Percentiles rank a stretch among this genome's conserved stretches.
Evolutionary conservation across 352 stramenopile species (phyloP).

Genomic region (Pythium aristosporum): DNA sequence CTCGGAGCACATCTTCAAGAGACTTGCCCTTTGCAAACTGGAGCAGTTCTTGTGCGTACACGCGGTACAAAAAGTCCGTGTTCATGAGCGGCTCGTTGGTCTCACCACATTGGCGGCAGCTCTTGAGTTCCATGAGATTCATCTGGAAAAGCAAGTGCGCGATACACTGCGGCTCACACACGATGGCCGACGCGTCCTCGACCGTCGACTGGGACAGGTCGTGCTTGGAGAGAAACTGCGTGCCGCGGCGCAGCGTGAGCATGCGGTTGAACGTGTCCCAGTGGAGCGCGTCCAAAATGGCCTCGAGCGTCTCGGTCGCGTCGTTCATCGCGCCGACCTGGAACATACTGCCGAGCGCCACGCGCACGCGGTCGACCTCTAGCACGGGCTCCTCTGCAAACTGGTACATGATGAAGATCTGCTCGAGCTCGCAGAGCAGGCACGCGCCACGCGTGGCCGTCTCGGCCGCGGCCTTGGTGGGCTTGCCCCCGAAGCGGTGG

Average conservation of each 20-base stretch:
- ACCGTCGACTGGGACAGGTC: constrained; percentile 55
- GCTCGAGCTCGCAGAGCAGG: constrained; percentile 82
- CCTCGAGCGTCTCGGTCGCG: constrained; percentile 81
- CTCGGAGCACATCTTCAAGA: constrained; percentile 55
- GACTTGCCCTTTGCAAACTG: constrained; percentile 31
- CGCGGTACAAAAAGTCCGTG: constrained; percentile 81
- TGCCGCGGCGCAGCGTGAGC: constrained; percentile 44
- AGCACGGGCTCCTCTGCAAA: constrained; percentile 76
- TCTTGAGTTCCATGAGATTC: constrained; percentile 83
- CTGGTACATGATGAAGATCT: constrained; percentile 86
- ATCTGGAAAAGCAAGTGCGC: constrained; percentile 84
- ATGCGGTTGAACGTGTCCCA: constrained; percentile 80
- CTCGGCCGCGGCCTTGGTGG: constrained; percentile 26
- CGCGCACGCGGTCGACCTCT: constrained; percentile 68
- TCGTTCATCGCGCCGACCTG: constrained; percentile 84
- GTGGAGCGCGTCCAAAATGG: constrained; percentile 76
- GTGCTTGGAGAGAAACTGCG: constrained; percentile 24
- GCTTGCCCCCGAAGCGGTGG: constrained; percentile 51
- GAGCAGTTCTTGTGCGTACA: constrained; percentile 77
- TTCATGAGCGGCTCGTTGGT: constrained; percentile 81
- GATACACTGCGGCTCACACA: constrained; percentile 79
- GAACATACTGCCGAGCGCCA: constrained; percentile 64
- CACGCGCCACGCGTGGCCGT: constrained; percentile 31
- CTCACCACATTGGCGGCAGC: constrained; percentile 54
- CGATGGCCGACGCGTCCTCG: constrained; percentile 59